Evolutionary conservation across 768 basidiomycete genomes (phyloP).

Genomic region (Phlebiopsis flavidoalba): DNA sequence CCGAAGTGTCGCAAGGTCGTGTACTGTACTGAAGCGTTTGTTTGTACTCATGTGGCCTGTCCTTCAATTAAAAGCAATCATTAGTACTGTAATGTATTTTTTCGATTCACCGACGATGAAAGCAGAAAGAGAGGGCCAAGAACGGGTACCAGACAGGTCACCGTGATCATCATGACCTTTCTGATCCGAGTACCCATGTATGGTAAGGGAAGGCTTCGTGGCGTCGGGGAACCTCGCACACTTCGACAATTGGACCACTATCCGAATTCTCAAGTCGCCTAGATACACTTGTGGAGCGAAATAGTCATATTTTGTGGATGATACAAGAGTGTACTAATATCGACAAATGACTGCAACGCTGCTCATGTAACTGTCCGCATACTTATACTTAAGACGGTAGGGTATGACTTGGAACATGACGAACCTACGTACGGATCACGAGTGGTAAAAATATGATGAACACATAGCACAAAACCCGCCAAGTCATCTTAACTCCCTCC

Average conservation of each 20-base stretch:
- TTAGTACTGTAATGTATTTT: no score
- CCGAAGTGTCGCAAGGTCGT: slow-evolving; percentile 61
- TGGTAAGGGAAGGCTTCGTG: neutral
- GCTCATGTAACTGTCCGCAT: no score
- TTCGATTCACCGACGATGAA: neutral
- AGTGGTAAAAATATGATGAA: neutral
- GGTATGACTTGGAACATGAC: no score
- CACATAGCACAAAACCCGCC: neutral
- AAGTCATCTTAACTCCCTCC: slow-evolving; percentile 36
- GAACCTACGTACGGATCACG: neutral
- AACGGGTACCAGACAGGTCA: neutral
- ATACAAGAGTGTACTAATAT: no score
- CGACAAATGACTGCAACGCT: no score
- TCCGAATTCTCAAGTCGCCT: no score
- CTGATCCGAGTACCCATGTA: neutral
- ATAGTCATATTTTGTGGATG: no score
- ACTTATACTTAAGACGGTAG: no score
- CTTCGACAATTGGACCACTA: no score
- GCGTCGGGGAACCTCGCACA: neutral
- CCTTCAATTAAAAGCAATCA: no score
- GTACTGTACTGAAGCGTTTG: slow-evolving; percentile 47
- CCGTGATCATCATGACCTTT: neutral
- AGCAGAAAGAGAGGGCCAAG: neutral
- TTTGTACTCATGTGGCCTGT: neutral
- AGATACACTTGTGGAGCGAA: no score